Evolutionary conservation across 2,329 filamentous ascomycete genomes (phyloP), one percentile per base, ranked within the genome.

Genomic region (Fusarium proliferatum): DNA sequence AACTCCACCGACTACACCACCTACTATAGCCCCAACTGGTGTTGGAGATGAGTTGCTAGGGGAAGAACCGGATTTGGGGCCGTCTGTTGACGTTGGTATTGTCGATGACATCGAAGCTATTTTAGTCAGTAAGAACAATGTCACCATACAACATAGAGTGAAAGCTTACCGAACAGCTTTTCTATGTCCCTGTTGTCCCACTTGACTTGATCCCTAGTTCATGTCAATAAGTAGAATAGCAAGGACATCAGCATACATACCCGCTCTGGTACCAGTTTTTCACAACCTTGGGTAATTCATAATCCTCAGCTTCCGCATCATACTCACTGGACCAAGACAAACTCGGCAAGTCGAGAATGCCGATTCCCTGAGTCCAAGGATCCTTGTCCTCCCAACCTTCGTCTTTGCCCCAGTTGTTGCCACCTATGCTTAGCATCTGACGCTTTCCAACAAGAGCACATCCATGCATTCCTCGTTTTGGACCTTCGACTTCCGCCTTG

Each of bases 31-130:
- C 19, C 23, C 51, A 9, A 28, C 51, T 15, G 23, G 51, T 6
- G 23, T 26, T 11, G 23, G 1, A 0, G 51, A 39, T 28, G 28
- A 33, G 2, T 17, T 2, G 0, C 17, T 2, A 3, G 28, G 10
- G 15, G 2, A 0, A 1, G 21, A 9, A 9, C 17, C 21, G 3
- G 3, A 12, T 3, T n/a, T 6, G 0, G 46, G 28, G 0, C 7
- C 2, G 2, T 38, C 23, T 21, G 23, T 28, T 21, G 51, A 16
- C 0, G 5, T 21, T 12, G 49, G 33, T 11, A 23, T 28, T 21
- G 33, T 16, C n/a, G 19, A 3, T 53, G 23, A 26, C 12, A 53
- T 36, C 9, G 23, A 38, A 26, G 34, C 34, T 53, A 3, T 28
- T 15, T 13, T 2, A 28, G 23, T 38, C 26, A 53, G 34, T 1